These are phyloP conservation scores for Clonostachys chloroleuca DNA, from an alignment of 2,329 filamentous ascomycete genomes.

Conservation along the genomic window DNA sequence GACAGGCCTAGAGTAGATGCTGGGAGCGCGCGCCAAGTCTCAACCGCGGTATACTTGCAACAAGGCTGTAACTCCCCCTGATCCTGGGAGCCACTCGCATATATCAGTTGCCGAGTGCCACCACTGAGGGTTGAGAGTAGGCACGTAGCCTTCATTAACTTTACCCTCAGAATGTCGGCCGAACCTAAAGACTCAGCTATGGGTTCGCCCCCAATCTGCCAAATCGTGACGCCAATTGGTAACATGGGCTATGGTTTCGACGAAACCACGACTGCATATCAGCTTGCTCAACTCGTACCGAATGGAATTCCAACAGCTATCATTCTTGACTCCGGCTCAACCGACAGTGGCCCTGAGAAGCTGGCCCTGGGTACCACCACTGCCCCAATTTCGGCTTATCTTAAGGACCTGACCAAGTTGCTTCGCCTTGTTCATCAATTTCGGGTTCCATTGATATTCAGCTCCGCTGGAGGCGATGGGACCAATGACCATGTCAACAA, in stretches of 20 bases:
- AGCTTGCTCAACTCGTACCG: constrained; percentile 16
- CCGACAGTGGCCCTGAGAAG: constrained; percentile 30
- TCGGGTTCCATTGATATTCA: constrained; percentile 28
- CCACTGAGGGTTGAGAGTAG: too few species aligned
- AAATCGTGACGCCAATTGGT: constrained; percentile 39
- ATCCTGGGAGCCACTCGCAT: too few species aligned
- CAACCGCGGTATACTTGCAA: too few species aligned
- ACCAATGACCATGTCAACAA: constrained; percentile 32
- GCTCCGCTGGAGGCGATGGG: constrained; percentile 38
- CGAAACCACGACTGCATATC: constrained; percentile 15
- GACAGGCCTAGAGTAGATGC: too few species aligned
- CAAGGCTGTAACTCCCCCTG: too few species aligned
- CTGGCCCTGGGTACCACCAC: constrained; percentile 33
- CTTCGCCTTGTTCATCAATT: constrained; percentile 19
- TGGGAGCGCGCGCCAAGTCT: too few species aligned
- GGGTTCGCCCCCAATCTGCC: constrained; percentile 14
- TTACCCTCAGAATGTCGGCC: too few species aligned
- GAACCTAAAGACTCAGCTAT: background rate
- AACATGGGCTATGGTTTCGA: constrained; percentile 45
- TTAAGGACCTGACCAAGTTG: constrained; percentile 31
- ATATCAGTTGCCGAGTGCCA: too few species aligned
- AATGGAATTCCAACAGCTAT: constrained; percentile 22
- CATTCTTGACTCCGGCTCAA: constrained; percentile 27
- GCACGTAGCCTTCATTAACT: too few species aligned
- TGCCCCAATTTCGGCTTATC: constrained; percentile 29